phyloP scores from a whole-genome alignment of 495 filamentous ascomycete genomes.

The Penicillium tannophilum region DNA sequence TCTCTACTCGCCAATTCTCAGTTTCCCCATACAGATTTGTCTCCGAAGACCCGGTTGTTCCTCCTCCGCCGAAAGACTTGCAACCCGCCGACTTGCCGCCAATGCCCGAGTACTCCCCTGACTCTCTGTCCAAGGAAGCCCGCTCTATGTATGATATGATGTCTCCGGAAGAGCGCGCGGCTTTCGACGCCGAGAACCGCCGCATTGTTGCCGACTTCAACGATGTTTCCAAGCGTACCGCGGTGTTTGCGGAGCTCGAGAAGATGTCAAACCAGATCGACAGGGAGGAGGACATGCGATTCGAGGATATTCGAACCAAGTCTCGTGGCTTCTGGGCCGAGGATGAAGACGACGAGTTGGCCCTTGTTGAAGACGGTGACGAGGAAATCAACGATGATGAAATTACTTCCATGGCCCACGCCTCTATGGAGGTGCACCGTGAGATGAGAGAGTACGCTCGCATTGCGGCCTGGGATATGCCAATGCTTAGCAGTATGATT shows the following conservation, averaged over 20 bases:
- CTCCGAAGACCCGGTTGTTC: constrained; percentile 41
- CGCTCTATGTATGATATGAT: constrained; percentile 52
- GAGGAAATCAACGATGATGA: constrained; percentile 75
- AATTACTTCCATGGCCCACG: constrained; percentile 77
- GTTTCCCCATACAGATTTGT: constrained; percentile 38
- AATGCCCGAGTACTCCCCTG: constrained; percentile 43
- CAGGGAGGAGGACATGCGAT: constrained; percentile 34
- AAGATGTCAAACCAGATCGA: constrained; percentile 36
- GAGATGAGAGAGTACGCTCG: constrained; percentile 88
- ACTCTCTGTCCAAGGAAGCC: constrained; percentile 41
- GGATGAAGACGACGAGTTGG: constrained; percentile 55
- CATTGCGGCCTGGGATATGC: constrained; percentile 95
- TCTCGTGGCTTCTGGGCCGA: constrained; percentile 54
- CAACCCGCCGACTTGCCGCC: constrained; percentile 36
- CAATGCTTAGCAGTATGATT: constrained; percentile 76
- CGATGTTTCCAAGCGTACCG: constrained; percentile 33
- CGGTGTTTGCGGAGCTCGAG: constrained; percentile 36
- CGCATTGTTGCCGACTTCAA: constrained; percentile 44
- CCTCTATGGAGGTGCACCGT: constrained; percentile 84
- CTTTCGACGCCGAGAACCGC: constrained; percentile 46
- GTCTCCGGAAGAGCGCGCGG: constrained; percentile 46
- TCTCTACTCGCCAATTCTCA: constrained; percentile 42
- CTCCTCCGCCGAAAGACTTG: constrained; percentile 34
- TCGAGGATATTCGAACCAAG: constrained; percentile 34
- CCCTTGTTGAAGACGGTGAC: constrained; percentile 58